Percentiles rank a stretch among this genome's conserved stretches.
Evolutionary conservation across 441 rosid genomes (phyloP).

Genomic region (Adansonia gregorii): DNA sequence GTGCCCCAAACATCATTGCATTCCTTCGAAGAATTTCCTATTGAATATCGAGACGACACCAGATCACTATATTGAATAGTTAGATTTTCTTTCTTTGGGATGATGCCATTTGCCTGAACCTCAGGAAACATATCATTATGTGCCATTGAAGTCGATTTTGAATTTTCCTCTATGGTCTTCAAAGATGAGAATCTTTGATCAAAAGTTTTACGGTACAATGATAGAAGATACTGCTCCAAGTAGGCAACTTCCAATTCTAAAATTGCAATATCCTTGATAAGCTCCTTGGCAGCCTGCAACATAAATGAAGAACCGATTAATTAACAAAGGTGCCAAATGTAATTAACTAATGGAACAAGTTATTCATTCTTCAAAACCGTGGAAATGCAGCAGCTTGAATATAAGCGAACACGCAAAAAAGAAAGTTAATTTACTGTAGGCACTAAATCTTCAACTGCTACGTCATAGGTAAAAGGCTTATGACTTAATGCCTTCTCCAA

Average conservation of each 20-base stretch:
- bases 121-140: conserved; percentile 28
- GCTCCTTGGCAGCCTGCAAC: conserved; percentile 66
- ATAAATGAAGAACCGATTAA: neutral
- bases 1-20: conserved; percentile 31
- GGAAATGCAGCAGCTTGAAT: too few relatives aligned
- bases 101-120: conserved; percentile 26
- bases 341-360: neutral
- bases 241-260: conserved; percentile 70
- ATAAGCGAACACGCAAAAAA: too few relatives aligned
- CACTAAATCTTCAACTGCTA: conserved; percentile 43
- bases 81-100: conserved; percentile 35
- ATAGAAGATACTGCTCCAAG: conserved; percentile 80
- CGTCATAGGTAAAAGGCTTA: conserved; percentile 45
- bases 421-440: conserved; percentile 49
- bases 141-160: conserved; percentile 27
- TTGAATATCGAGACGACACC: conserved; percentile 30
- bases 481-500: conserved; percentile 48
- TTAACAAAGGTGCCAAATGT: neutral
- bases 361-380: too few relatives aligned
- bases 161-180: conserved; percentile 30
- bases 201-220: conserved; percentile 60
- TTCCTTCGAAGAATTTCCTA: conserved; percentile 40
- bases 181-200: conserved; percentile 36
- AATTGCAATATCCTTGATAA: conserved; percentile 69
- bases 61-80: conserved; percentile 32